Evolutionary conservation across 352 stramenopile genomes (phyloP), one percentile per base, ranked within the genome.

Genomic region (Elongisporangium anandrum): DNA sequence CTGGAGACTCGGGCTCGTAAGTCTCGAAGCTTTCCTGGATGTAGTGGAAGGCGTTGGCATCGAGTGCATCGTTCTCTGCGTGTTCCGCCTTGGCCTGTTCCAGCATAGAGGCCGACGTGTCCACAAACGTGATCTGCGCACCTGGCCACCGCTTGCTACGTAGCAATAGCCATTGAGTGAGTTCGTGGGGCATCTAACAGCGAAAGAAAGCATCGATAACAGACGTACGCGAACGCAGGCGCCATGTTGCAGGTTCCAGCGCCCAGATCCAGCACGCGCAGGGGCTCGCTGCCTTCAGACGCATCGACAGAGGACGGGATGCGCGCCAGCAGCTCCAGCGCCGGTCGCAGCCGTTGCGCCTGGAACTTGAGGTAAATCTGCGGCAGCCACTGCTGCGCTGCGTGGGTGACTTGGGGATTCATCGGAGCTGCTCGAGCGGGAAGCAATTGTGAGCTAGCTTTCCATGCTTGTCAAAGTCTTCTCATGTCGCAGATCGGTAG

Each of bases 161-260:
- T 12, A 29, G 13, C 17, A 56, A 54, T 9, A 23, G 47, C 39
- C 53, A 17, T 19, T n/a, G n/a, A 24, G 15, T 24, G 21, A 29
- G 22, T n/a, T 17, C 22, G 24, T 49, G 48, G 13, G 7, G 1
- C 21, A n/a, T n/a, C n/a, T n/a, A n/a, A n/a, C n/a, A n/a, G n/a
- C n/a, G n/a, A n/a, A n/a, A n/a, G n/a, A 41, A 1, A 54, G 10
- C 54, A 9, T 49, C 29, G 6, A 15, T 13, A 61, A 23, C n/a
- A 39, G 24, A 79, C 64, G 17, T 75, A 88, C 79, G 72, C 45
- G 66, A 92, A 88, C 0, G 77, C 63, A 10, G 77, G 64, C 3
- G 73, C 77, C 73, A 91, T 88, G 71, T 90, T 92, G 38, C 80
- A 72, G 8, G 82, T 85, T 26, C 82, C 82, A 22, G 74, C 79